Percentiles rank a stretch among this genome's conserved stretches.
These are phyloP conservation scores for Fusarium oligoseptatum DNA, from an alignment of 2,329 filamentous ascomycete species.

Conservation along the genomic window DNA sequence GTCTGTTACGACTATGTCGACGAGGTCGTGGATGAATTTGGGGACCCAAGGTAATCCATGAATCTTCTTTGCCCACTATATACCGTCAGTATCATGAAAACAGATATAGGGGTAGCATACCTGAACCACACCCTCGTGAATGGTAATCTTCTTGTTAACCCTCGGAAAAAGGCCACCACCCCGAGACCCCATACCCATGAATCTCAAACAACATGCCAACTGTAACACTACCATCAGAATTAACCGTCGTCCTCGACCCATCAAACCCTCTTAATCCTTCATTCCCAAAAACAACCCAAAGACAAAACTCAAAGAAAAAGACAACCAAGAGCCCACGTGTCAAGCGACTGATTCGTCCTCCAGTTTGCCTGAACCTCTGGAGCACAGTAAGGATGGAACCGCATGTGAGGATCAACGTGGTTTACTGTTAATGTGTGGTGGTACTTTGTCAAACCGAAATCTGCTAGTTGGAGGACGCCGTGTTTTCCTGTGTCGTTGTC, in stretches of 20 bases:
- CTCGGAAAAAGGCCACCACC: not conserved
- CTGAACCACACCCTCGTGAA: not conserved
- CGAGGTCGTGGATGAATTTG: not conserved
- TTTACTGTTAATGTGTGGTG: conserved; percentile 11
- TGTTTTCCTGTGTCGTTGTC: not conserved
- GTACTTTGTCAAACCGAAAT: conserved; percentile 15
- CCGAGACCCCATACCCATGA: not conserved
- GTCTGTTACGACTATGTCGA: not conserved
- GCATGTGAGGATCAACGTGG: not conserved
- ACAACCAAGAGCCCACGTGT: conserved; percentile 17
- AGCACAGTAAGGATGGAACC: not conserved
- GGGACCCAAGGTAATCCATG: not conserved
- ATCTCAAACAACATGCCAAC: not conserved
- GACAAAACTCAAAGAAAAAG: conserved; percentile 18
- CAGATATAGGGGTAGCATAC: not conserved
- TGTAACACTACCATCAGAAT: not conserved
- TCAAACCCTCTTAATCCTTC: not conserved
- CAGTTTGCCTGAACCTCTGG: not conserved
- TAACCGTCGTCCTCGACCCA: not conserved
- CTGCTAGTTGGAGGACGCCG: conserved; percentile 18
- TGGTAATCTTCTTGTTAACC: not conserved
- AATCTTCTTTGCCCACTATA: not conserved
- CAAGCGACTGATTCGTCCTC: conserved; percentile 5
- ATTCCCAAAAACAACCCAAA: conserved; percentile 14
- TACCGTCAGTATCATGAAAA: not conserved